phyloP scores from a whole-genome alignment of 257 asterid genomes.

The Catharanthus roseus region DNA sequence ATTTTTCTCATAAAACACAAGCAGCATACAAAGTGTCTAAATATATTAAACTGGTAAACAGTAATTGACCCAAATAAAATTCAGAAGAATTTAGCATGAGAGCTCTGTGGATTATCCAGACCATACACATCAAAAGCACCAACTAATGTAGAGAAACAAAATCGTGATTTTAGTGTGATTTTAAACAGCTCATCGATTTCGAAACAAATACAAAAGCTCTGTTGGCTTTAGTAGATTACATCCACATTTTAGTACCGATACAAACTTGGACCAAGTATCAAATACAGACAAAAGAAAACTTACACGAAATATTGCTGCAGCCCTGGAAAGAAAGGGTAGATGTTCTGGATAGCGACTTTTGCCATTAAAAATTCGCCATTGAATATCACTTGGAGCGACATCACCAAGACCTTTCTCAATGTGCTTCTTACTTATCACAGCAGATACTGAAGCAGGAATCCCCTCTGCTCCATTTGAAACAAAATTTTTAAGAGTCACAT shows the following conservation, averaged over 20 bases:
- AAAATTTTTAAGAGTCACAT: slow-evolving; percentile 53
- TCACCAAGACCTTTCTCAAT: slow-evolving; percentile 40
- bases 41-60: not conserved
- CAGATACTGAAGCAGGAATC: slow-evolving; percentile 54
- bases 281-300: slow-evolving; percentile 23
- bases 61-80: not conserved
- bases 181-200: not conserved
- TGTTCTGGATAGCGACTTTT: slow-evolving; percentile 78
- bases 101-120: not conserved
- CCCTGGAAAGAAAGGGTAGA: slow-evolving; percentile 74
- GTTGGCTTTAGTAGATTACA: not conserved
- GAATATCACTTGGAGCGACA: slow-evolving; percentile 40
- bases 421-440: slow-evolving; percentile 47
- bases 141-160: not conserved
- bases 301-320: slow-evolving; percentile 93
- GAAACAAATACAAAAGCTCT: not conserved
- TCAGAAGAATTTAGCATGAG: not conserved
- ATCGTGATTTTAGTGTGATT: not conserved
- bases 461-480: slow-evolving; percentile 52
- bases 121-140: not conserved
- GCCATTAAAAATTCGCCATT: slow-evolving; percentile 82
- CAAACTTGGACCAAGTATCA: not conserved
- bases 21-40: not conserved
- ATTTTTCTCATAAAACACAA: not conserved
- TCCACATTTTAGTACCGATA: not conserved